Conservation (phyloP, 2,329 filamentous ascomycete species). For the Xylariaceae sp. region DNA sequence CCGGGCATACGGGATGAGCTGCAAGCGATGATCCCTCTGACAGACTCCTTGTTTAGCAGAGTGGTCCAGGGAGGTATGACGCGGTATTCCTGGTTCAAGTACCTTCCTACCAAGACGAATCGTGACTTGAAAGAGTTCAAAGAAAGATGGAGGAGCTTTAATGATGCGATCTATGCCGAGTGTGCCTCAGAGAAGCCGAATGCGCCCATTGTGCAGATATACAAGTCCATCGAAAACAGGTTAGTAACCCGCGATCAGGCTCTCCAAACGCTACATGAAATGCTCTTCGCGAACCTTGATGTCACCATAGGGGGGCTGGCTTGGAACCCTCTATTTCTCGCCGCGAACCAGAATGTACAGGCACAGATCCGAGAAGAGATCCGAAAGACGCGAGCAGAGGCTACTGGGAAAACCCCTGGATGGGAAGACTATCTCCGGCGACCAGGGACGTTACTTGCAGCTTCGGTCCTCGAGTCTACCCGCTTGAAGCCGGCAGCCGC, state of each 20-base stretch:
- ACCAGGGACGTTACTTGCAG: constrained; percentile 34
- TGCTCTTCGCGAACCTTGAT: constrained; percentile 55
- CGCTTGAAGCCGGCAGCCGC: constrained; percentile 49
- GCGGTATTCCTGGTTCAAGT: constrained; percentile 37
- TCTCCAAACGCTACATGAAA: constrained; percentile 54
- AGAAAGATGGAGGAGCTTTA: constrained; percentile 44
- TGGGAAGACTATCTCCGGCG: constrained; percentile 34
- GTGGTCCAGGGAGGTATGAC: constrained; percentile 46
- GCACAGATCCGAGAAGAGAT: constrained; percentile 40
- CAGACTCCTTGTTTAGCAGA: constrained; percentile 43
- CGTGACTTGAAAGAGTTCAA: constrained; percentile 41
- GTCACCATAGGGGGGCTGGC: constrained; percentile 51
- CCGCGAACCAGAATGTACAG: constrained; percentile 38
- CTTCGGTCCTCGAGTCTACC: constrained; percentile 49
- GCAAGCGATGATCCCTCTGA: constrained; percentile 30
- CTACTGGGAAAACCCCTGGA: not conserved
- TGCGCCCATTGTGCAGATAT: constrained; percentile 27
- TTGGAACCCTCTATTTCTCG: constrained; percentile 53
- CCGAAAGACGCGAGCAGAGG: not conserved
- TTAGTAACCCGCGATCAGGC: constrained; percentile 39
- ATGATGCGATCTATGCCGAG: constrained; percentile 34
- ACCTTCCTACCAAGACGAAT: constrained; percentile 39
- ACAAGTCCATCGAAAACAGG: constrained; percentile 27
- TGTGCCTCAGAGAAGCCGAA: not conserved
- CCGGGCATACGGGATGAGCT: constrained; percentile 37